Conservation (phyloP, 1,139 yeast species). For the Scheffersomyces insectosa region DNA sequence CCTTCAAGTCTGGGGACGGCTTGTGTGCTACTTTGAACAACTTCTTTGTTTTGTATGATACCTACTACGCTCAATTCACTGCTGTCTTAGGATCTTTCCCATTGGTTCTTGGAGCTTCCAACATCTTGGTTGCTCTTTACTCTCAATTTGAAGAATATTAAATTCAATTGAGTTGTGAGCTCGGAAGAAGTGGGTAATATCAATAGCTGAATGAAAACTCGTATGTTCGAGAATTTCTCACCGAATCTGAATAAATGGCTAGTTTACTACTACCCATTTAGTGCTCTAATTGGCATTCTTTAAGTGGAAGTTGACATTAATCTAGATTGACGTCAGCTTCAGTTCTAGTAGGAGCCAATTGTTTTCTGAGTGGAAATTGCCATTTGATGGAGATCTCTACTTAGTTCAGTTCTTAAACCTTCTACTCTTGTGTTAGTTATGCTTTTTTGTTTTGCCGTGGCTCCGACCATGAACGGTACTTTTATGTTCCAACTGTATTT, state of each 20-base stretch:
- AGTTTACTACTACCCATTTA: no score
- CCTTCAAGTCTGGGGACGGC: neutral
- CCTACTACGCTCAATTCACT: conserved; percentile 35
- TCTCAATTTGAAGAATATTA: conserved; percentile 35
- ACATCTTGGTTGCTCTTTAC: conserved; percentile 51
- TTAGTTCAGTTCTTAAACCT: conserved; percentile 6
- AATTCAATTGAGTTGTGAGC: neutral
- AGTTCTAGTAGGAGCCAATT: neutral
- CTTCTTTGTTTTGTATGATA: conserved; percentile 37
- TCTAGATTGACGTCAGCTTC: neutral
- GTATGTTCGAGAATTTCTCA: no score
- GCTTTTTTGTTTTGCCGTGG: neutral
- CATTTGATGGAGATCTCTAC: neutral
- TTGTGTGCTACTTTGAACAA: conserved; percentile 33
- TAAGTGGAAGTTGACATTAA: neutral
- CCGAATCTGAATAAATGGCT: no score
- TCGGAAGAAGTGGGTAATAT: no score
- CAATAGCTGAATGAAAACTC: no score
- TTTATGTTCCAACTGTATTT: conserved; percentile 4
- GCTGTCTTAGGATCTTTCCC: conserved; percentile 49
- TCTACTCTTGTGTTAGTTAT: conserved; percentile 7
- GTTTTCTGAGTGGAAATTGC: neutral
- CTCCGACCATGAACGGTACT: conserved; percentile 3
- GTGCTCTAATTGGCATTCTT: neutral
- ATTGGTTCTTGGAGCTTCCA: conserved; percentile 48